Percentiles rank a stretch among this genome's conserved stretches.
Conservation (phyloP, 2,329 filamentous ascomycete species). For the Nemania sp. region DNA sequence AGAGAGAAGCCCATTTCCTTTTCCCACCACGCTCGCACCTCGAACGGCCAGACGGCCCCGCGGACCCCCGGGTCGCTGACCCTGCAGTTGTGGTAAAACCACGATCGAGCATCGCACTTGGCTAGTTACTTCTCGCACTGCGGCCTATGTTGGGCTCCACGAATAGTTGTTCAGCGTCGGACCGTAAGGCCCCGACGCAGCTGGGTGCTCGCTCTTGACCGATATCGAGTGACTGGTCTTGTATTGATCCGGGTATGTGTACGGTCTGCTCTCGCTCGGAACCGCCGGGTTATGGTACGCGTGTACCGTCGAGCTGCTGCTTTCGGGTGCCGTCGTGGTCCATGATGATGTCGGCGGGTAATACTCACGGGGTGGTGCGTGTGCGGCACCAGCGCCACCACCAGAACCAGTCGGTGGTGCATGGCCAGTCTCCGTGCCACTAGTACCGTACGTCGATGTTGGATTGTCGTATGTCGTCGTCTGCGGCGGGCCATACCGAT, state of each 20-base stretch:
- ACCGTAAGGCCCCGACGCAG: slow-evolving; percentile 51
- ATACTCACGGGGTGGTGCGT: slow-evolving; percentile 53
- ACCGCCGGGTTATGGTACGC: slow-evolving; percentile 47
- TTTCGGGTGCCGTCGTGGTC: slow-evolving; percentile 56
- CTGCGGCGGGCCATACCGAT: slow-evolving; percentile 56
- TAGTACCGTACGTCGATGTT: slow-evolving; percentile 30
- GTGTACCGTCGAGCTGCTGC: slow-evolving; percentile 45
- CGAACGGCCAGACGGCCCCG: background rate
- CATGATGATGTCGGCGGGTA: slow-evolving; percentile 57
- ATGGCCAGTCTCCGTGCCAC: slow-evolving; percentile 18
- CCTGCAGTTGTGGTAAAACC: background rate
- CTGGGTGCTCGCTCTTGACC: slow-evolving; percentile 42
- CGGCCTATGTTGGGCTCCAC: slow-evolving; percentile 56
- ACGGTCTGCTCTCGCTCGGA: slow-evolving; percentile 52
- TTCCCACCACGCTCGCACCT: background rate
- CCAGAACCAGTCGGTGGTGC: slow-evolving; percentile 14
- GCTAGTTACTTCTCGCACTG: background rate
- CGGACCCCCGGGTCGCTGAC: background rate
- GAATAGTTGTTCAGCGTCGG: slow-evolving; percentile 60
- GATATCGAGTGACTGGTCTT: slow-evolving; percentile 46
- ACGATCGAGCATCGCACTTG: background rate
- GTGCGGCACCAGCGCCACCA: slow-evolving; percentile 20
- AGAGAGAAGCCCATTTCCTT: slow-evolving; percentile 12
- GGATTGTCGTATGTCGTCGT: slow-evolving; percentile 27
- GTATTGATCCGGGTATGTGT: slow-evolving; percentile 56